Evolutionary conservation across 2,329 filamentous ascomycete genomes (phyloP), one percentile per base, ranked within the genome.

Genomic region (Fusarium stilboides): DNA sequence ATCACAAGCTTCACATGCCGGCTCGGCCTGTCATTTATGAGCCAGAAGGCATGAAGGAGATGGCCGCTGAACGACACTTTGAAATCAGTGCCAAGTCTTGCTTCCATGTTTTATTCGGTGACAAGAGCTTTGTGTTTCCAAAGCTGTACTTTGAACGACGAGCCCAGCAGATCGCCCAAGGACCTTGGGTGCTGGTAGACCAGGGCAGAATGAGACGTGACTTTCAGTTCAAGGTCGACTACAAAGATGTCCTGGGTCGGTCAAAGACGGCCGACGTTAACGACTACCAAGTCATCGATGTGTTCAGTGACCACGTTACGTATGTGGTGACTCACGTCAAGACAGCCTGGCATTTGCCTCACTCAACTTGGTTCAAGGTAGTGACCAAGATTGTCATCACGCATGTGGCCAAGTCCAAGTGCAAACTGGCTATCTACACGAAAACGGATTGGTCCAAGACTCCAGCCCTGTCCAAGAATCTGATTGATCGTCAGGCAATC

Each of bases 101-200:
- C 60, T 99, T 98, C 79, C 95, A 98, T 76, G 93, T 98, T 17
- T 87, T 99, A 52, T 99, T 98, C 79, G 96, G 96, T 37, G 96
- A 99, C 79, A 97, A 95, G 81, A 97, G 93, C 77, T 93, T 94
- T 34, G 91, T 98, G 39, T 99, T 98, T 81, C 94, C 96, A 73
- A 90, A 95, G 75, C 85, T 98, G 31, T 95, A 98, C 77, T 91
- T 93, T 77, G 94, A 97, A 77, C 88, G 92, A 52, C 87, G 90
- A 73, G 93, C 92, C 15, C 88, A 91, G 77, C 89, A 91, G 66
- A 94, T 98, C 66, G 89, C 91, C 3, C 94, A 98, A 79, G 92
- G 93, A 0, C 93, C 95, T 0, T 99, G 96, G 96, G 84, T 86
- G 19, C 85, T 90, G 49, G 83, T 88, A 5, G 92, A 94, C 60